These are phyloP conservation scores for Aspergillus sp. DNA, from an alignment of 2,329 filamentous ascomycete genomes.

Conservation along the genomic window DNA sequence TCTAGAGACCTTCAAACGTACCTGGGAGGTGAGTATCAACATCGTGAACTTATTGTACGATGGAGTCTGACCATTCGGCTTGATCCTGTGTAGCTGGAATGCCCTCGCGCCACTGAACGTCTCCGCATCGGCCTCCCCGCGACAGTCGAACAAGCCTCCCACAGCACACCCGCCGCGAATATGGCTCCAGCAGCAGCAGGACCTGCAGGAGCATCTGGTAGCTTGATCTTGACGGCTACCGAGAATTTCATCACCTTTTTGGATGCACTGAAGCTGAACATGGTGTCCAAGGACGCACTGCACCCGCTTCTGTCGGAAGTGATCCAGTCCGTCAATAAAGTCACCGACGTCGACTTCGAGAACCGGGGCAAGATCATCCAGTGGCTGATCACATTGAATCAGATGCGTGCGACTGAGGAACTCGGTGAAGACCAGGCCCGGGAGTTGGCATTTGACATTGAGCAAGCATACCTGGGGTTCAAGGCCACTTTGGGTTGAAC, in stretches of 20 bases:
- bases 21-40: slow-evolving; percentile 74
- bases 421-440: slow-evolving; percentile 82
- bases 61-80: not conserved
- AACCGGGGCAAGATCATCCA: slow-evolving; percentile 96
- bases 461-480: slow-evolving; percentile 91
- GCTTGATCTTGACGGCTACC: slow-evolving; percentile 82
- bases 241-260: slow-evolving; percentile 99
- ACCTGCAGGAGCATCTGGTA: slow-evolving; percentile 52
- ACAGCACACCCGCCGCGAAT: slow-evolving; percentile 50
- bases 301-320: slow-evolving; percentile 93
- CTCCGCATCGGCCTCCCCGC: slow-evolving; percentile 90
- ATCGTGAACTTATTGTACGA: not conserved
- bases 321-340: slow-evolving; percentile 95
- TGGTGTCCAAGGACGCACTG: slow-evolving; percentile 93
- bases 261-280: slow-evolving; percentile 87
- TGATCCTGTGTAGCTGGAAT: slow-evolving; percentile 69
- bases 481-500: slow-evolving; percentile 69
- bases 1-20: slow-evolving; percentile 84
- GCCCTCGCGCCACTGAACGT: slow-evolving; percentile 88
- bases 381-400: slow-evolving; percentile 95
- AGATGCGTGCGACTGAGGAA: slow-evolving; percentile 95
- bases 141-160: slow-evolving; percentile 66
- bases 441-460: slow-evolving; percentile 89
- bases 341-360: slow-evolving; percentile 93
- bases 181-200: slow-evolving; percentile 30